These are phyloP conservation scores for Discostella stelligeroides DNA, from an alignment of 108 stramenopile genomes.

Conservation along the genomic window DNA sequence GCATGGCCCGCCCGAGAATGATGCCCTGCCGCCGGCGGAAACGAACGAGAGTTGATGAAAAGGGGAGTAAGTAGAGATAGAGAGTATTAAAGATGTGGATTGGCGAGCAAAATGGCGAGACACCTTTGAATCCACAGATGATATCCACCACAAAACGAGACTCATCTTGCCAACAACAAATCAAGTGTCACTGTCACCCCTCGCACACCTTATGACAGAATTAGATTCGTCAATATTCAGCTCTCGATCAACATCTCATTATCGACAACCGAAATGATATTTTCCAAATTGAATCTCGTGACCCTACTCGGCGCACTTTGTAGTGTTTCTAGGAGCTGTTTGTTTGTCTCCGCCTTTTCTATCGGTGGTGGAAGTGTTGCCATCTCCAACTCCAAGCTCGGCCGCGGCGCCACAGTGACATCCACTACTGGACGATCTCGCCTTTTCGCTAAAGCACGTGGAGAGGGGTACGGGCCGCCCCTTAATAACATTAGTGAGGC, in stretches of 20 bases:
- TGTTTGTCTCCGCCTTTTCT: background rate
- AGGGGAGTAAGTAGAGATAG: too few relatives aligned
- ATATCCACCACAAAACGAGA: too few relatives aligned
- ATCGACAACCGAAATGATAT: background rate
- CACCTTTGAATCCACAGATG: too few relatives aligned
- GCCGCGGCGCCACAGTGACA: background rate
- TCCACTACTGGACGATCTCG: background rate
- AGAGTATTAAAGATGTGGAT: too few relatives aligned
- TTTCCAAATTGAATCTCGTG: constrained; percentile 1
- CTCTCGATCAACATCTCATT: background rate
- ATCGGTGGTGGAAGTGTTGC: background rate
- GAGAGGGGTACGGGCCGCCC: constrained; percentile 28
- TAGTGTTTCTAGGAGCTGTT: background rate
- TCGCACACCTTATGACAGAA: too few relatives aligned
- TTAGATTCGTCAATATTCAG: background rate
- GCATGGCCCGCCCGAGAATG: too few relatives aligned
- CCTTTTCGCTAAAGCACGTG: background rate
- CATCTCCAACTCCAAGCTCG: background rate
- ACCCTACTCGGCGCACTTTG: background rate
- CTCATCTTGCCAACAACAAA: too few relatives aligned
- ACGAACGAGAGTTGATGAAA: too few relatives aligned
- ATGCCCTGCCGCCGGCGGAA: too few relatives aligned
- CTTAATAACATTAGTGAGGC: constrained; percentile 40
- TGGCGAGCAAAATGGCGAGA: too few relatives aligned
- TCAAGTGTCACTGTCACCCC: too few relatives aligned